These are phyloP conservation scores for Populus davidiana DNA, from an alignment of 345 rosid species.

Conservation along the genomic window DNA sequence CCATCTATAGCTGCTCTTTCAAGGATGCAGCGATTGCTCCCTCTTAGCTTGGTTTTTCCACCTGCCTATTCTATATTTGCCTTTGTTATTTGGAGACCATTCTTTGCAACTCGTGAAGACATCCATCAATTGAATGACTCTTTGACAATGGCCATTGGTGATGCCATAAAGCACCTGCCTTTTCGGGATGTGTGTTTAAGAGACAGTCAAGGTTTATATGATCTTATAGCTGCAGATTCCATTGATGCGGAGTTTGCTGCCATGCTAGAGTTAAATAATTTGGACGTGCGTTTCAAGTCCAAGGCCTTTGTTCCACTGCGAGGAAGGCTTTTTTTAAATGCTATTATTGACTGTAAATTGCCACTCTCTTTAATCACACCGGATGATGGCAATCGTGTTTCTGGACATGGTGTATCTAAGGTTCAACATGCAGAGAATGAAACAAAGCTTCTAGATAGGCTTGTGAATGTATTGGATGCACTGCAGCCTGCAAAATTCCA, in stretches of 20 bases:
- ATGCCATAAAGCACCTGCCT: constrained; percentile 78
- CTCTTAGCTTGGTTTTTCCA: constrained; percentile 81
- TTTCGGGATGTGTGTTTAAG: constrained; percentile 92
- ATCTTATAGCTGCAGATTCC: constrained; percentile 75
- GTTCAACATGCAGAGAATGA: constrained; percentile 48
- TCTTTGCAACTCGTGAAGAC: constrained; percentile 73
- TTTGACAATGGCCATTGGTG: constrained; percentile 65
- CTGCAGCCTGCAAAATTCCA: constrained; percentile 97
- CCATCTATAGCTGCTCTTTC: constrained; percentile 79
- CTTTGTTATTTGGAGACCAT: constrained; percentile 73
- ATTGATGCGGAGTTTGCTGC: constrained; percentile 86
- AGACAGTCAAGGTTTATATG: constrained; percentile 75
- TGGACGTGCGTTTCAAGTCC: constrained; percentile 65
- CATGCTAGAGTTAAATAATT: constrained; percentile 59
- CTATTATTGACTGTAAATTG: constrained; percentile 75
- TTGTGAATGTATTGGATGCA: constrained; percentile 70
- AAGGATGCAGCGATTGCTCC: constrained; percentile 92
- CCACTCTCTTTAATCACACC: constrained; percentile 45
- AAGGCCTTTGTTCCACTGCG: constrained; percentile 85
- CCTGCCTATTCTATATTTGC: constrained; percentile 87
- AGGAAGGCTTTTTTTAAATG: constrained; percentile 82
- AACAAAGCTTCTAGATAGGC: constrained; percentile 72
- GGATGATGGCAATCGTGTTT: constrained; percentile 47
- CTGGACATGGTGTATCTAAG: constrained; percentile 55
- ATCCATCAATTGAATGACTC: constrained; percentile 71